A percentile compares a stretch with the other conserved stretches of the same genome.
Conservation (phyloP, 805 yeast species). For the Ogataea nitratoaversa region DNA sequence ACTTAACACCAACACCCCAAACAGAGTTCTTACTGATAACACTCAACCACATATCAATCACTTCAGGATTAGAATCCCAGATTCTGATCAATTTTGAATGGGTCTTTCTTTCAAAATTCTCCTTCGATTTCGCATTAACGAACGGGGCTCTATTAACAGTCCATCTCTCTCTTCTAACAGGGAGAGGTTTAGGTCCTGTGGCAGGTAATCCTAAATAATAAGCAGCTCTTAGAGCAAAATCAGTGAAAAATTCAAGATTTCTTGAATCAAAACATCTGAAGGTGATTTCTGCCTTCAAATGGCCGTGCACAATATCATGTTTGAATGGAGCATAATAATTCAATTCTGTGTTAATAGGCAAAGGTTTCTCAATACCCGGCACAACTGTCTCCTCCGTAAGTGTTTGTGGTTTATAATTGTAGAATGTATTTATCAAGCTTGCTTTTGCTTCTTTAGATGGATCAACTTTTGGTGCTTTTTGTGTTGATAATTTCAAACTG, state of each 20-base stretch:
- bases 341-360: slow-evolving; percentile 83
- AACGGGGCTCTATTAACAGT: slow-evolving; percentile 92
- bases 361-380: slow-evolving; percentile 44
- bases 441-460: slow-evolving; percentile 18
- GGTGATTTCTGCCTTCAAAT: slow-evolving; percentile 71
- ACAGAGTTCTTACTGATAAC: slow-evolving; percentile 72
- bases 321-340: slow-evolving; percentile 77
- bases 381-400: slow-evolving; percentile 31
- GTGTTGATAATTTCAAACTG: slow-evolving; percentile 16
- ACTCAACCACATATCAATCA: slow-evolving; percentile 76
- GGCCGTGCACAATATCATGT: slow-evolving; percentile 63
- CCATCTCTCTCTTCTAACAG: slow-evolving; percentile 78
- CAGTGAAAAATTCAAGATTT: slow-evolving; percentile 70
- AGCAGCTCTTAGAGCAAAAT: slow-evolving; percentile 87
- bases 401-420: slow-evolving; percentile 34
- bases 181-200: slow-evolving; percentile 64
- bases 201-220: slow-evolving; percentile 87
- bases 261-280: slow-evolving; percentile 69
- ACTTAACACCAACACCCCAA: slow-evolving; percentile 81
- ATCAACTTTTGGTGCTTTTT: slow-evolving; percentile 12
- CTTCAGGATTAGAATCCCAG: slow-evolving; percentile 83
- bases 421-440: slow-evolving; percentile 24
- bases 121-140: slow-evolving; percentile 90
- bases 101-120: slow-evolving; percentile 88
- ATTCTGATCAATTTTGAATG: slow-evolving; percentile 68